These are phyloP conservation scores for Quillaja saponaria DNA, from an alignment of 306 rosid species.

Conservation along the genomic window DNA sequence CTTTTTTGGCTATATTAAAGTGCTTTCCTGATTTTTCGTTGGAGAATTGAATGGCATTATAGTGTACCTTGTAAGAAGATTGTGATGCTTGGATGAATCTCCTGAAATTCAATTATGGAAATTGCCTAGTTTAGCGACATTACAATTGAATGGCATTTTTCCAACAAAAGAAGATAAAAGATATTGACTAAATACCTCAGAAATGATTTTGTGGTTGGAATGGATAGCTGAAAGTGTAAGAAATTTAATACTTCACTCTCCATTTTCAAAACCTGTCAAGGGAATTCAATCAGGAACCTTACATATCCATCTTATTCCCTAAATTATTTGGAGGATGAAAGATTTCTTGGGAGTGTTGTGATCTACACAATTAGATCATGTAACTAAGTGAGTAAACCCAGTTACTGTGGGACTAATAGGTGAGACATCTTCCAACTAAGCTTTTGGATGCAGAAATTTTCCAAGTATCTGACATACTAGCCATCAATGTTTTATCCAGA, in stretches of 20 bases:
- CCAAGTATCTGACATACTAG: background rate
- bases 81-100: constrained; percentile 84
- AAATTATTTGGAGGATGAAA: constrained; percentile 9
- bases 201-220: constrained; percentile 85
- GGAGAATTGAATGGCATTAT: constrained; percentile 10
- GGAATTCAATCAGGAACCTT: constrained; percentile 18
- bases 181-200: constrained; percentile 56
- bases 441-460: no score
- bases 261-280: constrained; percentile 67
- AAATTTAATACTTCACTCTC: constrained; percentile 71
- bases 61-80: constrained; percentile 62
- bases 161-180: background rate
- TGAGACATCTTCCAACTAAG: no score
- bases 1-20: background rate
- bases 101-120: constrained; percentile 48
- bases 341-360: no score
- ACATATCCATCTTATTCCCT: constrained; percentile 9
- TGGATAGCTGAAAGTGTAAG: constrained; percentile 68
- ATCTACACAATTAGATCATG: no score
- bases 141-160: constrained; percentile 9
- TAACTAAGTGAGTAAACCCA: no score
- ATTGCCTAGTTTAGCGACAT: constrained; percentile 8
- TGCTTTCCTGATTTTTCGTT: constrained; percentile 10
- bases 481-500: no score
- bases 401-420: no score